Conservation (phyloP, 2,329 filamentous ascomycete genomes). For the Chrysoporthe puriensis region DNA sequence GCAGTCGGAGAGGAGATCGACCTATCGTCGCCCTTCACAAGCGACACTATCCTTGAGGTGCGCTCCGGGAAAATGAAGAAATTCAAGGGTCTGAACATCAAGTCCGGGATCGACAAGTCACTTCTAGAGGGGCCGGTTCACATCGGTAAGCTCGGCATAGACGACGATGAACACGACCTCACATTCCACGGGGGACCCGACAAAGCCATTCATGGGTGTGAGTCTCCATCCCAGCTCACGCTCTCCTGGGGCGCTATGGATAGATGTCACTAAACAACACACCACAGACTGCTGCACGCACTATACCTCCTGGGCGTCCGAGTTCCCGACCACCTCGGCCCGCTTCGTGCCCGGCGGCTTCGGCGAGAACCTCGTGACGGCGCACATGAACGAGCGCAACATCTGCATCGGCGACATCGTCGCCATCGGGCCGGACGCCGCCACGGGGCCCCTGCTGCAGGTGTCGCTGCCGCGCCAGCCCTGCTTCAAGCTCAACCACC, state of each 20-base stretch:
- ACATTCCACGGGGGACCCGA: constrained; percentile 65
- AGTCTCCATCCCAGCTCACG: constrained; percentile 33
- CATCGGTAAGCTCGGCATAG: constrained; percentile 54
- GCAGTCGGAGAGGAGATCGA: constrained; percentile 36
- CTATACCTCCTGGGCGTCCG: constrained; percentile 57
- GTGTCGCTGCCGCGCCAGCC: constrained; percentile 65
- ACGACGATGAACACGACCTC: constrained; percentile 64
- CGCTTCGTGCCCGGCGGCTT: constrained; percentile 63
- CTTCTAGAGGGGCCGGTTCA: constrained; percentile 47
- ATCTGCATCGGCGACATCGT: constrained; percentile 68
- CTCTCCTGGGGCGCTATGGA: neutral
- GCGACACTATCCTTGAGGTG: constrained; percentile 58
- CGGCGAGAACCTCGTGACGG: constrained; percentile 66
- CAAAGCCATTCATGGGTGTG: constrained; percentile 64
- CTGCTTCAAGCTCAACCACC: constrained; percentile 71
- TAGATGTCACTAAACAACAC: neutral
- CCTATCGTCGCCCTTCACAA: constrained; percentile 47
- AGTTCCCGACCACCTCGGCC: constrained; percentile 54
- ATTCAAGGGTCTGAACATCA: constrained; percentile 54
- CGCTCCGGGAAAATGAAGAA: constrained; percentile 60
- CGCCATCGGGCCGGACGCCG: constrained; percentile 49
- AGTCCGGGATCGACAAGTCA: constrained; percentile 61
- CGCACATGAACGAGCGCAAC: constrained; percentile 64
- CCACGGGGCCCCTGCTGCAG: constrained; percentile 50
- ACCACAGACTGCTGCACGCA: constrained; percentile 60